Evolutionary conservation across 2,329 filamentous ascomycete species (phyloP).

Genomic region (Tolypocladium inflatum): DNA sequence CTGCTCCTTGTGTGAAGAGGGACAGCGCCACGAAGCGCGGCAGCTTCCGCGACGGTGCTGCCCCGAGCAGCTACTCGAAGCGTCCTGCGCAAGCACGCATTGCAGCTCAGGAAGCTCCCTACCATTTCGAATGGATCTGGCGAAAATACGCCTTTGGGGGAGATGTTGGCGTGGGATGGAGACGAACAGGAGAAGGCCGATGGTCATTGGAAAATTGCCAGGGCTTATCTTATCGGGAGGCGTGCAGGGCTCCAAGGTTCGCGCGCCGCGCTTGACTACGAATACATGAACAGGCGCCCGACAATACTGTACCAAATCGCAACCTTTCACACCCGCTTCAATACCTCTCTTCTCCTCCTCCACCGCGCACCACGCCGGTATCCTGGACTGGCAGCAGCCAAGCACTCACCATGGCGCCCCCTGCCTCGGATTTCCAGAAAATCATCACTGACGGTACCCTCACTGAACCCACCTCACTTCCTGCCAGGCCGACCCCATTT

Average conservation of each 20-base stretch:
- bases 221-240: slow-evolving; percentile 7
- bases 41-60: not conserved
- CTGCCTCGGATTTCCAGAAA: slow-evolving; percentile 42
- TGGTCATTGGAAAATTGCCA: not conserved
- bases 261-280: not conserved
- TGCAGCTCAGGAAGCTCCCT: slow-evolving; percentile 15
- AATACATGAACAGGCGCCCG: not conserved
- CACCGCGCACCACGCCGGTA: not conserved
- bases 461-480: not conserved
- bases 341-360: not conserved
- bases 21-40: slow-evolving; percentile 4
- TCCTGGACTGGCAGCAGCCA: not conserved
- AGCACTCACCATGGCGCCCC: slow-evolving; percentile 27
- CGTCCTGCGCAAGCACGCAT: slow-evolving; percentile 16
- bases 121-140: slow-evolving; percentile 12
- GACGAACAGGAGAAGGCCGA: not conserved
- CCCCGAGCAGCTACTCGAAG: slow-evolving; percentile 8
- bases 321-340: not conserved
- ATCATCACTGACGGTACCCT: slow-evolving; percentile 42
- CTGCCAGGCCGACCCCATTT: not conserved
- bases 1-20: slow-evolving; percentile 6
- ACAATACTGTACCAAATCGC: not conserved
- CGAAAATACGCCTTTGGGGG: not conserved
- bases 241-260: not conserved
- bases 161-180: not conserved